Evolutionary conservation across 441 rosid genomes (phyloP).

Genomic region (Croton laevigatus): DNA sequence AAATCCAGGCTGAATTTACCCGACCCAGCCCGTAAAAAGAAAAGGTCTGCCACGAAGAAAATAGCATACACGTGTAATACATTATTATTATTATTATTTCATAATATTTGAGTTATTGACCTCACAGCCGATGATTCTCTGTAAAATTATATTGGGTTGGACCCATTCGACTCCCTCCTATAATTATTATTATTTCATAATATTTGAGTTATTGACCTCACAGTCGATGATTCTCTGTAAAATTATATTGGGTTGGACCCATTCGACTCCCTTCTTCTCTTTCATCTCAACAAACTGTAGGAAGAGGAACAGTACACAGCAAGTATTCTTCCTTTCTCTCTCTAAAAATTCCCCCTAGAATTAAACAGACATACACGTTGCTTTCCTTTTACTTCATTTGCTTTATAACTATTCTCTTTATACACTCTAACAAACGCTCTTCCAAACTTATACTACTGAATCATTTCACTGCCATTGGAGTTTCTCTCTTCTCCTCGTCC

Average conservation of each 20-base stretch:
- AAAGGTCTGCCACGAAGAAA: too few species aligned
- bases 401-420: conserved; percentile 19
- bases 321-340: neutral
- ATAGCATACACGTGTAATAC: too few species aligned
- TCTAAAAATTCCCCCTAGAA: conserved; percentile 15
- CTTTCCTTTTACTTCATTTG: conserved; percentile 38
- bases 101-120: neutral
- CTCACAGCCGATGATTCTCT: neutral
- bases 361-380: conserved; percentile 26
- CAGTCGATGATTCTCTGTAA: neutral
- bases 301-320: conserved; percentile 18
- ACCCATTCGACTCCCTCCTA: conserved; percentile 13
- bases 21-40: too few species aligned
- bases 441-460: neutral
- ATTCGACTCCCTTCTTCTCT: conserved; percentile 2
- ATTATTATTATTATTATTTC: too few species aligned
- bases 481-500: neutral
- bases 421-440: neutral
- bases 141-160: neutral
- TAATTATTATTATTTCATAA: too few species aligned
- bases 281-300: conserved; percentile 28
- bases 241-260: conserved; percentile 14
- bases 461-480: conserved; percentile 3
- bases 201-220: neutral
- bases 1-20: too few species aligned